These are phyloP conservation scores for Postia placenta DNA, from an alignment of 768 basidiomycete species.

Conservation along the genomic window DNA sequence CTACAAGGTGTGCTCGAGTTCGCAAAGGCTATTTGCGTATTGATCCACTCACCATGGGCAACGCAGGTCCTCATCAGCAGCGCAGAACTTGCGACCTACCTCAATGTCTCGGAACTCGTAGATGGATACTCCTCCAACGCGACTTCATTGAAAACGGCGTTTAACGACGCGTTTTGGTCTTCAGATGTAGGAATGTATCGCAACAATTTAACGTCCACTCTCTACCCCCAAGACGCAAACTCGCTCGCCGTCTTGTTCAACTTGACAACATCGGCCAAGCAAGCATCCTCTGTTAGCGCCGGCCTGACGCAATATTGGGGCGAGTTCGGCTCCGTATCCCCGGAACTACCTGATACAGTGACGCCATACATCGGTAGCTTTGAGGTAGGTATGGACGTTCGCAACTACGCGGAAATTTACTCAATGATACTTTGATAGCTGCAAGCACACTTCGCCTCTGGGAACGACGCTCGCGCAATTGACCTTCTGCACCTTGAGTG, in stretches of 20 bases:
- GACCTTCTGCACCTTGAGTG: slow-evolving; percentile 48
- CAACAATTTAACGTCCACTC: slow-evolving; percentile 46
- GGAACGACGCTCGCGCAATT: slow-evolving; percentile 44
- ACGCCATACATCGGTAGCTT: slow-evolving; percentile 54
- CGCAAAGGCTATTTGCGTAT: slow-evolving; percentile 1
- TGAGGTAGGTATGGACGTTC: slow-evolving; percentile 32
- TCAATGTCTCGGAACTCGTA: slow-evolving; percentile 31
- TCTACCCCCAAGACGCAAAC: slow-evolving; percentile 54
- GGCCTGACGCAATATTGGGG: slow-evolving; percentile 49
- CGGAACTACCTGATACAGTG: slow-evolving; percentile 53
- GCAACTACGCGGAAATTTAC: background rate
- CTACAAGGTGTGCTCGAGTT: slow-evolving; percentile 32
- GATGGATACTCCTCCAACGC: slow-evolving; percentile 38
- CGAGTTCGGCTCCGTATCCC: slow-evolving; percentile 43
- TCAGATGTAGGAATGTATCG: slow-evolving; percentile 42
- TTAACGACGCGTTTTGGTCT: slow-evolving; percentile 50
- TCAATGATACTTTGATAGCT: slow-evolving; percentile 36
- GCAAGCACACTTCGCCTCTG: slow-evolving; percentile 52
- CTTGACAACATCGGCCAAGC: slow-evolving; percentile 34
- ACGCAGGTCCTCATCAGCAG: slow-evolving; percentile 43
- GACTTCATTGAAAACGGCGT: slow-evolving; percentile 39
- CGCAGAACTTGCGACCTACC: slow-evolving; percentile 34
- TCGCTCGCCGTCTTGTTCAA: slow-evolving; percentile 50
- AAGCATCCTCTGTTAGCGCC: slow-evolving; percentile 37
- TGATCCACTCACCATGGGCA: too few relatives aligned